A percentile compares a stretch with the other conserved stretches of the same genome.
phyloP scores from a whole-genome alignment of 2,329 filamentous ascomycete genomes.

The Colletotrichum chlorophyti region DNA sequence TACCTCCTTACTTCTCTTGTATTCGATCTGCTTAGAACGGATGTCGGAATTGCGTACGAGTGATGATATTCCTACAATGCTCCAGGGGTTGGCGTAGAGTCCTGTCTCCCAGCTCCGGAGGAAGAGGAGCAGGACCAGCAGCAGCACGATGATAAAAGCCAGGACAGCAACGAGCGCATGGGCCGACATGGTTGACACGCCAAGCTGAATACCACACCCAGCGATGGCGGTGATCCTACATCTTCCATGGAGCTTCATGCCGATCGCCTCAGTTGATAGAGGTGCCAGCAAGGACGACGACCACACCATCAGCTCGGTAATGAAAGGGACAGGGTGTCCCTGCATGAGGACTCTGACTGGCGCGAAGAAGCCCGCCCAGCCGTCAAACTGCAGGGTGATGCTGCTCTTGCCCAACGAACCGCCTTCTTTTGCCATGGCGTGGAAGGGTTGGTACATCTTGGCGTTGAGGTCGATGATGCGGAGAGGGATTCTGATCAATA shows the following conservation, averaged over 20 bases:
- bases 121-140: constrained; percentile 38
- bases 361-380: constrained; percentile 41
- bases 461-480: constrained; percentile 48
- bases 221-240: constrained; percentile 38
- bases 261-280: constrained; percentile 47
- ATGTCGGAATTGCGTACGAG: constrained; percentile 40
- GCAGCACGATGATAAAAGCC: constrained; percentile 34
- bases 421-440: constrained; percentile 42
- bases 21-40: constrained; percentile 31
- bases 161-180: constrained; percentile 41
- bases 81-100: constrained; percentile 48
- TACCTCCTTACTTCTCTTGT: constrained; percentile 29
- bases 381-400: constrained; percentile 48
- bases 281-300: constrained; percentile 45
- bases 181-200: constrained; percentile 40
- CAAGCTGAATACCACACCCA: constrained; percentile 42
- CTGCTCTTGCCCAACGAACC: constrained; percentile 49
- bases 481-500: constrained; percentile 46
- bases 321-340: constrained; percentile 43
- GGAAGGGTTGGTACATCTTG: constrained; percentile 52
- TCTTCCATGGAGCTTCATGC: constrained; percentile 43
- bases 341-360: constrained; percentile 42
- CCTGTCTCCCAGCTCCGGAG: constrained; percentile 45
- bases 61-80: constrained; percentile 42
- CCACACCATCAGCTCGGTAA: constrained; percentile 44